A percentile compares a stretch with the other conserved stretches of the same genome.
These are phyloP conservation scores for Tricholoma bakamatsutake DNA, from an alignment of 768 basidiomycete genomes.

Conservation along the genomic window DNA sequence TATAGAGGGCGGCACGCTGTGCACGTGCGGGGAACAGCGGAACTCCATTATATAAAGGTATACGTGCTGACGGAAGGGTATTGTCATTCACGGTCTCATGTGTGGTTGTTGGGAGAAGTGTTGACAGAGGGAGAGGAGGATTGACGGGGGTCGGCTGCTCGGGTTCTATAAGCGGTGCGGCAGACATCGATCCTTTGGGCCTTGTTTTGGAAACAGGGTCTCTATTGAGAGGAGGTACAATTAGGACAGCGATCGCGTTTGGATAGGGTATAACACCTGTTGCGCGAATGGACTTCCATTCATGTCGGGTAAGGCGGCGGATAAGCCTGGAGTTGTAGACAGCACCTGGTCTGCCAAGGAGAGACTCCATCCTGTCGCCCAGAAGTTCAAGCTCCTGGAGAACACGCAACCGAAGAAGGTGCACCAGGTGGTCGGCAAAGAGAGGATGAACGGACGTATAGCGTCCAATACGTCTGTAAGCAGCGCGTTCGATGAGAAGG, in stretches of 20 bases:
- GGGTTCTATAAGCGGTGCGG: conserved; percentile 24
- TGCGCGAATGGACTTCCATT: conserved; percentile 45
- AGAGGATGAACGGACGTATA: conserved; percentile 33
- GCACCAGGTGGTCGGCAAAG: conserved; percentile 50
- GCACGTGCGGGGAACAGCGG: conserved; percentile 54
- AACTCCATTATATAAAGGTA: conserved; percentile 69
- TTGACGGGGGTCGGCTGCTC: conserved; percentile 4
- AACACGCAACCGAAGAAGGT: conserved; percentile 66
- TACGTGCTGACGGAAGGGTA: conserved; percentile 13
- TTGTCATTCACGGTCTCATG: conserved; percentile 5
- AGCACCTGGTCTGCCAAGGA: conserved; percentile 11
- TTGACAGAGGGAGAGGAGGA: conserved; percentile 3
- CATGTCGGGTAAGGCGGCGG: conserved; percentile 57
- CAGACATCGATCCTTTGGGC: conserved; percentile 33
- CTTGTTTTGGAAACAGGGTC: conserved; percentile 40
- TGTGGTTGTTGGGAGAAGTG: conserved; percentile 1
- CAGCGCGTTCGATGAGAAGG: conserved; percentile 29
- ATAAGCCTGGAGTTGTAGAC: conserved; percentile 33
- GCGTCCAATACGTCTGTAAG: conserved; percentile 24
- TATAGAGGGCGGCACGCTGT: conserved; percentile 57
- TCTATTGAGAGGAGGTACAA: conserved; percentile 61
- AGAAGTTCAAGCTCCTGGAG: conserved; percentile 71
- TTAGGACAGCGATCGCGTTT: conserved; percentile 60
- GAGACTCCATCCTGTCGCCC: conserved; percentile 33
- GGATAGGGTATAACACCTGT: conserved; percentile 43